phyloP scores from a whole-genome alignment of 305 asterid genomes.

The Fraxinus albicans region DNA sequence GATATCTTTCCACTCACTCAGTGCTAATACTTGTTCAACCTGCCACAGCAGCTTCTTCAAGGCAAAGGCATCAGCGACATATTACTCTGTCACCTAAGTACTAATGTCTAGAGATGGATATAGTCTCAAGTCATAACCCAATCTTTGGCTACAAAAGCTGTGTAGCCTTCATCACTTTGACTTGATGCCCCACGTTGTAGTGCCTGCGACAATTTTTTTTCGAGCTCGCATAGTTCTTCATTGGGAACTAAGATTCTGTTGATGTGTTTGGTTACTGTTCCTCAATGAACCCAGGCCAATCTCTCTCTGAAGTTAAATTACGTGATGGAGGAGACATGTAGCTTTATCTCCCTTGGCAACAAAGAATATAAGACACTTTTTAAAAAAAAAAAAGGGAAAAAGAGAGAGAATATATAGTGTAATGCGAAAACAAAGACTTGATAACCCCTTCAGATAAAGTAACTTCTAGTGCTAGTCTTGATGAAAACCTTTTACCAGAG shows the following conservation, averaged over 20 bases:
- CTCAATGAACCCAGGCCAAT: background rate
- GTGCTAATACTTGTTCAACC: background rate
- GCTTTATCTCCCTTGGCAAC: background rate
- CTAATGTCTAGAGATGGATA: background rate
- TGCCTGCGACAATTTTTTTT: background rate
- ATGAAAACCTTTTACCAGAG: background rate
- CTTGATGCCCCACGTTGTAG: background rate
- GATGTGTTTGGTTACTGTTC: background rate
- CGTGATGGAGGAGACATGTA: background rate
- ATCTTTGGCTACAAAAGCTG: background rate
- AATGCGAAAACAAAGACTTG: background rate
- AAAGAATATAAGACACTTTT: background rate
- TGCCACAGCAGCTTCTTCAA: slow-evolving; percentile 1
- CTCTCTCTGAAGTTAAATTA: background rate
- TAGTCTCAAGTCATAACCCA: background rate
- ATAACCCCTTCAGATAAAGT: background rate
- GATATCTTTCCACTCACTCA: background rate
- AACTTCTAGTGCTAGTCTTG: background rate
- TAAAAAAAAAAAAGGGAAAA: background rate
- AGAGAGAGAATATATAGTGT: background rate
- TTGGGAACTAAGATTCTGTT: background rate
- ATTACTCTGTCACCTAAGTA: slow-evolving; percentile 2
- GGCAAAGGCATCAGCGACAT: slow-evolving; percentile 13
- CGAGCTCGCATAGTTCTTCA: background rate
- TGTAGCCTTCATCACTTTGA: background rate